phyloP scores from a whole-genome alignment of 768 basidiomycete species.

The Gloeostereum incarnatum region DNA sequence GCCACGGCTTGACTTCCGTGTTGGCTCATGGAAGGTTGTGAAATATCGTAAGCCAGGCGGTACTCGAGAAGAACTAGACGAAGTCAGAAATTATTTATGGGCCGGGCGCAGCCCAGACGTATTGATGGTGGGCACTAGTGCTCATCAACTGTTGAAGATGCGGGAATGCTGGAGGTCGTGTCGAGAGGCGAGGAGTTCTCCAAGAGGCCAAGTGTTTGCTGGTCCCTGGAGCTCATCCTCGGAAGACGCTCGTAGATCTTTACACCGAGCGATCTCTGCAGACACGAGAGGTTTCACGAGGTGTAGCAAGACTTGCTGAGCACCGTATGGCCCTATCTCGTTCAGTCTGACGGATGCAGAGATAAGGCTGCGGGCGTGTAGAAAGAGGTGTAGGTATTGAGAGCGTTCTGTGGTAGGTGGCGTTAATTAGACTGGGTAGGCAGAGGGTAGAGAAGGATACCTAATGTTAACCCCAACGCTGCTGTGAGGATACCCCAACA shows the following conservation, averaged over 20 bases:
- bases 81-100: too few relatives aligned
- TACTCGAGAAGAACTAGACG: too few relatives aligned
- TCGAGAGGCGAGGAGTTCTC: slow-evolving; percentile 81
- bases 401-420: slow-evolving; percentile 49
- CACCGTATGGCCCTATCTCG: slow-evolving; percentile 83
- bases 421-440: slow-evolving; percentile 2
- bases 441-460: slow-evolving; percentile 26
- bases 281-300: slow-evolving; percentile 60
- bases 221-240: slow-evolving; percentile 37
- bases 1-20: too few relatives aligned
- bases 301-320: slow-evolving; percentile 82
- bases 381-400: slow-evolving; percentile 84
- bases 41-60: too few relatives aligned
- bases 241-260: slow-evolving; percentile 38
- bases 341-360: slow-evolving; percentile 93
- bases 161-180: slow-evolving; percentile 95
- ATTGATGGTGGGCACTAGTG: too few relatives aligned
- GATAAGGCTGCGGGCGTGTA: slow-evolving; percentile 82
- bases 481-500: slow-evolving; percentile 88
- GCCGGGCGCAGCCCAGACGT: too few relatives aligned
- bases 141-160: slow-evolving; percentile 72
- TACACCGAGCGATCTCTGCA: slow-evolving; percentile 34
- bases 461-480: slow-evolving; percentile 61
- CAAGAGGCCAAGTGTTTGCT: slow-evolving; percentile 91
- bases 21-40: too few relatives aligned